These are phyloP conservation scores for Penicillium crystallinum DNA, from an alignment of 495 filamentous ascomycete genomes.

Conservation along the genomic window DNA sequence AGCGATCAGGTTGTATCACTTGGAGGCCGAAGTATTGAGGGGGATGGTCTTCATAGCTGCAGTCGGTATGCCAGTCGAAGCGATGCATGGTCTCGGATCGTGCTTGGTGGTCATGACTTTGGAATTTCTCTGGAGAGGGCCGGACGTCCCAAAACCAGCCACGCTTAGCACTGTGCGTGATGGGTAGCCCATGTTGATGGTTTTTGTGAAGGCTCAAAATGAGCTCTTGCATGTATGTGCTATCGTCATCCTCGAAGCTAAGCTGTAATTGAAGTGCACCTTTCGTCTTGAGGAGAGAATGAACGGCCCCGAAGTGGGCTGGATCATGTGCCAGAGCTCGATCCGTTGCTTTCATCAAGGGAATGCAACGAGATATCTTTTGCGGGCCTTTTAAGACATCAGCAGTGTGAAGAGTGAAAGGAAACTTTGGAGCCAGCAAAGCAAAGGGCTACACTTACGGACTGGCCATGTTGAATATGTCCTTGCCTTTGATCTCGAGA, in stretches of 20 bases:
- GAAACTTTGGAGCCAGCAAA: no score
- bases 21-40: conserved; percentile 39
- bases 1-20: conserved; percentile 30
- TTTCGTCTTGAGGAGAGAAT: not conserved
- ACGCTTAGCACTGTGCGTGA: conserved; percentile 30
- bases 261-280: conserved; percentile 27
- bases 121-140: conserved; percentile 9
- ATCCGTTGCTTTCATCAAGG: not conserved
- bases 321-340: not conserved
- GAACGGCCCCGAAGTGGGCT: not conserved
- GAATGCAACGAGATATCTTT: not conserved
- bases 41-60: conserved; percentile 32
- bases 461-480: no score
- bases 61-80: conserved; percentile 44
- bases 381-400: no score
- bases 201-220: conserved; percentile 23
- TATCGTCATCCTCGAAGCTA: conserved; percentile 19
- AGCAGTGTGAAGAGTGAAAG: no score
- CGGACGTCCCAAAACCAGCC: conserved; percentile 38
- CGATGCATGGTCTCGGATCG: conserved; percentile 31
- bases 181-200: conserved; percentile 27
- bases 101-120: conserved; percentile 18
- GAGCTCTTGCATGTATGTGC: conserved; percentile 25
- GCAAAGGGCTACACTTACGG: no score
- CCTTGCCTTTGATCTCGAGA: no score